These are phyloP conservation scores for Viola odorata DNA, from an alignment of 345 rosid species.

Conservation along the genomic window DNA sequence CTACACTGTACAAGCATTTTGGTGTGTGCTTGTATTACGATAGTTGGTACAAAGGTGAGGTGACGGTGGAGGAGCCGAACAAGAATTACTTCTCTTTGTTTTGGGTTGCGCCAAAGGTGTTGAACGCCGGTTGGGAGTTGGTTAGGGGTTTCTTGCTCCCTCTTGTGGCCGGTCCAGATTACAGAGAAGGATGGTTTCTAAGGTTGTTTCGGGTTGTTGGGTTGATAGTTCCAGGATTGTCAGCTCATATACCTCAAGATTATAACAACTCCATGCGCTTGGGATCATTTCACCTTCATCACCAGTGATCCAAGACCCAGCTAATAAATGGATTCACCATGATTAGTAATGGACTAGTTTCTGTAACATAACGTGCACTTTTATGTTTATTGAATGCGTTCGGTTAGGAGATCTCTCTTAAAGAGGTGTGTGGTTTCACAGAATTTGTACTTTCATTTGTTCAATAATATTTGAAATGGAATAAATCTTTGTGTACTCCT, in stretches of 20 bases:
- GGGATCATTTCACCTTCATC: constrained; percentile 26
- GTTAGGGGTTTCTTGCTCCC: constrained; percentile 47
- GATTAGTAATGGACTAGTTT: background rate
- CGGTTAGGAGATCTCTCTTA: too few relatives aligned
- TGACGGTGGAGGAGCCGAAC: constrained; percentile 54
- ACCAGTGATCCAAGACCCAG: background rate
- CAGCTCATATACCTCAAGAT: constrained; percentile 59
- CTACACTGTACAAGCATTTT: constrained; percentile 15
- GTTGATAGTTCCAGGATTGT: constrained; percentile 44
- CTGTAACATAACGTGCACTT: too few relatives aligned
- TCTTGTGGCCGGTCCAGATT: constrained; percentile 33
- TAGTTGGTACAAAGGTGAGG: constrained; percentile 26
- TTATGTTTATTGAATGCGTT: too few relatives aligned
- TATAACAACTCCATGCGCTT: constrained; percentile 46
- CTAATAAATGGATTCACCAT: background rate
- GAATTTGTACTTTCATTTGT: too few relatives aligned
- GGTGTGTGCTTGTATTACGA: constrained; percentile 14
- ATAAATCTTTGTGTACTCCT: too few relatives aligned
- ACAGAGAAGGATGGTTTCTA: constrained; percentile 49
- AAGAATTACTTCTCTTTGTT: constrained; percentile 52
- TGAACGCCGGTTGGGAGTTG: constrained; percentile 60
- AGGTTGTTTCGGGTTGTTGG: constrained; percentile 36
- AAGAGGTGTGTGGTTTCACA: too few relatives aligned
- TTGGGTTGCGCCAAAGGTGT: constrained; percentile 39
- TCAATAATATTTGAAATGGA: too few relatives aligned